Evolutionary conservation across 2,329 filamentous ascomycete species (phyloP), one percentile per base, ranked within the genome.

Genomic region (Periconia sp.): DNA sequence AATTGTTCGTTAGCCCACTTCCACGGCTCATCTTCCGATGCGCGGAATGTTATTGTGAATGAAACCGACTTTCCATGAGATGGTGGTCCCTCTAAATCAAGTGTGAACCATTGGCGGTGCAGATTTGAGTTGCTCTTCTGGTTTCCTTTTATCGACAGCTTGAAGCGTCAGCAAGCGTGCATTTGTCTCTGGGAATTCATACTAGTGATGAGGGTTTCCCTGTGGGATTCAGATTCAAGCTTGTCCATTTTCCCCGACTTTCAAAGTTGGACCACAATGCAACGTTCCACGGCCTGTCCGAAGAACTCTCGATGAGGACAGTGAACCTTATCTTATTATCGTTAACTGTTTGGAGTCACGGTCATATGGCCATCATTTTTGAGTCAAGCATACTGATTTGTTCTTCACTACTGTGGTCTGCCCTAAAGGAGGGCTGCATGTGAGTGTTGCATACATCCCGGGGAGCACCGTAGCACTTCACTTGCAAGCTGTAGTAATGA

Each of bases 21-120:
- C 88, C 88, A 92, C 1, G 77, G 69, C 19, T 79, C 71, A 16
- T 77, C 63, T 18, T 68, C 58, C 4, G 65, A 67, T 34, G 76
- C 72, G 18, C 86, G 80, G 58, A 87, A 90, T 45, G 86, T 89
- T 47, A 90, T 61, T 0, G 88, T 92, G 61, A 92, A 92, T 3
- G 75, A 79, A 6, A 85, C 57, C 1, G 76, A 73, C 0, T 72
- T 65, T 9, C 70, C 58, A 30, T 83, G 71, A n/a, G 70, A 68
- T 0, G 73, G 71, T 13, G 57, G 52, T 1, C 71, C 70, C 8
- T 69, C 51, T 1, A 89, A 50, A 3, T 74, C 63, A 1, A 74
- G 71, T 1, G 71, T 72, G 63, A 85, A 90, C 70, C 80, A 85
- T 21, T 80, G 70, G 10, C 71, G 64, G 24, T 45, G 50, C 5